A percentile compares a stretch with the other conserved stretches of the same genome.
Conservation (phyloP, 352 stramenopile genomes). For the Lagenidium sp. region DNA sequence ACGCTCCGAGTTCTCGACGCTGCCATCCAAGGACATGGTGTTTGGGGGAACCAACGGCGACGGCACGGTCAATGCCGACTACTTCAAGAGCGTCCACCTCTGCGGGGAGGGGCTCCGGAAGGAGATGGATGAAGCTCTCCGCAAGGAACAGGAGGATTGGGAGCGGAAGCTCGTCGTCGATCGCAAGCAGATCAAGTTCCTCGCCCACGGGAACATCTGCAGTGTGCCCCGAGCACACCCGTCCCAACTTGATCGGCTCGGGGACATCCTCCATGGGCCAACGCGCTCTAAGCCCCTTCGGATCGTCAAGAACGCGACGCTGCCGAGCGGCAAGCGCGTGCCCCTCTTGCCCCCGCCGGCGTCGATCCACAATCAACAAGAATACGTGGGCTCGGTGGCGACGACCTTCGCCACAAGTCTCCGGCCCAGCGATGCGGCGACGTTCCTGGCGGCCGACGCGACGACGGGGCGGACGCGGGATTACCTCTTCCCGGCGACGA, state of each 20-base stretch:
- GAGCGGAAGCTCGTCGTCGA: slow-evolving; percentile 84
- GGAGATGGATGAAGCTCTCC: slow-evolving; percentile 66
- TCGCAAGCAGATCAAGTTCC: slow-evolving; percentile 74
- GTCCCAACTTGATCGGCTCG: slow-evolving; percentile 69
- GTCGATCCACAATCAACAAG: slow-evolving; percentile 60
- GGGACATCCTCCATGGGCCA: slow-evolving; percentile 54
- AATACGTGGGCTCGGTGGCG: slow-evolving; percentile 41
- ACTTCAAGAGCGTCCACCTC: slow-evolving; percentile 84
- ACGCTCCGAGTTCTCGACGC: slow-evolving; percentile 54
- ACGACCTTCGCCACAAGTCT: slow-evolving; percentile 43
- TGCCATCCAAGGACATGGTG: slow-evolving; percentile 81
- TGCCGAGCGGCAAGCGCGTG: slow-evolving; percentile 70
- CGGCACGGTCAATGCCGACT: slow-evolving; percentile 50
- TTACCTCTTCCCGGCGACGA: slow-evolving; percentile 53
- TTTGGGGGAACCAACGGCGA: slow-evolving; percentile 82
- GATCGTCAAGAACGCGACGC: slow-evolving; percentile 66
- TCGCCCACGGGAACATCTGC: slow-evolving; percentile 81
- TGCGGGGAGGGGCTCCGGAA: slow-evolving; percentile 64
- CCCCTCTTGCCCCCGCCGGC: slow-evolving; percentile 46
- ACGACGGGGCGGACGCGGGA: slow-evolving; percentile 30
- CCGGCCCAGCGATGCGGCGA: slow-evolving; percentile 18
- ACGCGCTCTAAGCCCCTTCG: slow-evolving; percentile 53
- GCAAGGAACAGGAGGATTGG: slow-evolving; percentile 62
- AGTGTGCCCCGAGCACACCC: slow-evolving; percentile 32
- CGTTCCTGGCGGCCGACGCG: slow-evolving; percentile 27